phyloP scores from a whole-genome alignment of 805 yeast genomes.

The Debaryomyces hansenii region DNA sequence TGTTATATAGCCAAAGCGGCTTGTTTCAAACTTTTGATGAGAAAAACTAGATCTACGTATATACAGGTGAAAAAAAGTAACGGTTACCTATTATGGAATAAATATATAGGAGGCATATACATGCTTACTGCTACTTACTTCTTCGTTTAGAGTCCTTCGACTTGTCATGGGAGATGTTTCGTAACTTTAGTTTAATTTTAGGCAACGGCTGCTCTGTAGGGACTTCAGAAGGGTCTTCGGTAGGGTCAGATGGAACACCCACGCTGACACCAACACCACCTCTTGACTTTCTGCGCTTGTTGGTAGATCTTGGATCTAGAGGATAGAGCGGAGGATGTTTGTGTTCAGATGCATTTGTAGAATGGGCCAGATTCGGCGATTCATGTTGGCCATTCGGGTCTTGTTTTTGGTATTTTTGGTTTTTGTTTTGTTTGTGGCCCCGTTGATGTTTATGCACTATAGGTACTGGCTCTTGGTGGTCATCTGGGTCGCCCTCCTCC shows the following conservation, averaged over 20 bases:
- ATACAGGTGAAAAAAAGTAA: neutral
- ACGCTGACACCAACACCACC: constrained; percentile 23
- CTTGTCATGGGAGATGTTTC: constrained; percentile 1
- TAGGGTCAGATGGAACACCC: neutral
- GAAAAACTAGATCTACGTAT: neutral
- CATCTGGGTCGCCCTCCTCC: constrained; percentile 19
- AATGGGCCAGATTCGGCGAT: constrained; percentile 2
- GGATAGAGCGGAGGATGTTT: constrained; percentile 2
- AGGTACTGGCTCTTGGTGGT: neutral
- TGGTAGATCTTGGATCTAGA: constrained; percentile 4
- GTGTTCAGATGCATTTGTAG: constrained; percentile 4
- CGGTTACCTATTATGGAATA: neutral
- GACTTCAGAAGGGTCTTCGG: neutral
- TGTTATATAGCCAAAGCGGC: too few species aligned
- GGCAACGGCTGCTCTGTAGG: constrained; percentile 6
- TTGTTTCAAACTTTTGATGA: neutral
- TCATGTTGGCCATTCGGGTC: neutral
- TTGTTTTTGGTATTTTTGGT: too few species aligned
- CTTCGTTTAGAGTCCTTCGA: constrained; percentile 3
- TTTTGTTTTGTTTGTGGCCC: too few species aligned
- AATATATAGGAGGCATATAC: neutral
- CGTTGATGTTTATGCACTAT: too few species aligned
- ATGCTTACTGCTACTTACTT: neutral
- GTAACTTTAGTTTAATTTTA: constrained; percentile 11
- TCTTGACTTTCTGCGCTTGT: constrained; percentile 27